Base-by-base conservation (phyloP, 2,329 filamentous ascomycete genomes). In the Cyclaneusma minus region DNA sequence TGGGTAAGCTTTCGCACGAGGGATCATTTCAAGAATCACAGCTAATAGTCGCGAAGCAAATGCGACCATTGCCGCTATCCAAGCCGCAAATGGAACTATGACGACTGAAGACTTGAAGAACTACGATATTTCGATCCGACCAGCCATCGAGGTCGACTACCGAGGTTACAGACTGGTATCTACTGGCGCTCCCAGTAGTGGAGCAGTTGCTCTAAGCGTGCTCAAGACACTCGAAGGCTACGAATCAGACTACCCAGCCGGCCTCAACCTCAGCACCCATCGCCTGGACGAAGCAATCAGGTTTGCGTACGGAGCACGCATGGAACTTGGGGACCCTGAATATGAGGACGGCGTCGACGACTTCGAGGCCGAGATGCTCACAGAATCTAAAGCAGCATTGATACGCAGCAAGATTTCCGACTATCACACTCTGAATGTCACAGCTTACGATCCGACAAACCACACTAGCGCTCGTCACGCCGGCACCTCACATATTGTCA, bases 151-250 rank as follows among this genome's bases (percentile, higher is more conserved):
- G 37, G 78, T 50, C 13, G 56, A 64, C 10, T 84, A 79, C 50
- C 64, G 75, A 7, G 77, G 72, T 24, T 79, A 74, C 50, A 73
- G 65, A 24, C 59, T 95, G 13, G 71, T 70, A 35, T 62, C 70
- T 9, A 66, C 72, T 15, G 71, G 73, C 15, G 74, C 82, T 0
- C 87, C 87, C 0, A 76, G 76, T 13, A 79, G 79, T 36, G 89
- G 87, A 3, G 67, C 68, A 25, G 72, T 94, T 3, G 72, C 69
- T 4, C 59, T 29, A 28, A 53, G 51, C 12, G 71, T 78, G 3
- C 59, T 89, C 32, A 93, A 92, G 45, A 83, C 75, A 16, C 64
- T 94, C 50, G 76, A 87, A 48, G 77, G 80, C 11, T 93, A 79
- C 48, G 53, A 61, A 3, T 49, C 55, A 19, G 56, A 72, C 14